These are phyloP conservation scores for Penicillium maclennaniae DNA, from an alignment of 495 filamentous ascomycete genomes.

Conservation along the genomic window DNA sequence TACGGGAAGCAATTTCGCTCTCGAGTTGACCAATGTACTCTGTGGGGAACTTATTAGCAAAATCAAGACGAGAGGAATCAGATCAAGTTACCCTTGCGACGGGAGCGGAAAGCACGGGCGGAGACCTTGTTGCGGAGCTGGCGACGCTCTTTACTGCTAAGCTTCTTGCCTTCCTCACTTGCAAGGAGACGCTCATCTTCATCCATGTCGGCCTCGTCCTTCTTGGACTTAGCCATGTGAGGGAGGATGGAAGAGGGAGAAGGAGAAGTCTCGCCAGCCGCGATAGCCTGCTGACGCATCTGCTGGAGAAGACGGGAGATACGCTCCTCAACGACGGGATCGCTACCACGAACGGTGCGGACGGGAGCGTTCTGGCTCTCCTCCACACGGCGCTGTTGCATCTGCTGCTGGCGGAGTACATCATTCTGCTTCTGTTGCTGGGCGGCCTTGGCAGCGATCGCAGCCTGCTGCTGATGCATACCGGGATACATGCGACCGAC, in stretches of 20 bases:
- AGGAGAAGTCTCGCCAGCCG: constrained; percentile 48
- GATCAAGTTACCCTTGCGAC: constrained; percentile 78
- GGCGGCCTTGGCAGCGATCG: constrained; percentile 65
- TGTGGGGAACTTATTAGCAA: constrained; percentile 48
- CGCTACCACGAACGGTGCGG: constrained; percentile 49
- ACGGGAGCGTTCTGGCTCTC: constrained; percentile 30
- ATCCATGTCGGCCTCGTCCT: constrained; percentile 98
- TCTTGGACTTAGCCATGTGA: constrained; percentile 62
- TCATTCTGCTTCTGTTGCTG: constrained; percentile 66
- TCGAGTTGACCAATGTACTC: constrained; percentile 96
- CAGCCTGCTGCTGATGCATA: constrained; percentile 87
- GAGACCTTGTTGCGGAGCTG: constrained; percentile 98
- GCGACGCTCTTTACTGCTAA: constrained; percentile 88
- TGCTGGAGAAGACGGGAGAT: constrained; percentile 80
- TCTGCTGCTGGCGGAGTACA: constrained; percentile 54
- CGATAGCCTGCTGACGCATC: constrained; percentile 66
- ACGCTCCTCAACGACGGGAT: constrained; percentile 75
- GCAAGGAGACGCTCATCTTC: constrained; percentile 90
- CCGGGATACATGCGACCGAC: constrained; percentile 78
- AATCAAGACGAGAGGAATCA: not conserved
- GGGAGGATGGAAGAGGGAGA: constrained; percentile 40
- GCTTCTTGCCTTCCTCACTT: constrained; percentile 95
- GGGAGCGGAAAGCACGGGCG: constrained; percentile 88
- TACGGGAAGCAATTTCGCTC: constrained; percentile 69
- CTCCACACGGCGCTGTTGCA: constrained; percentile 38